A percentile compares a stretch with the other conserved stretches of the same genome.
phyloP scores from a whole-genome alignment of 108 stramenopile genomes.

The Nannochloropsis salina region DNA sequence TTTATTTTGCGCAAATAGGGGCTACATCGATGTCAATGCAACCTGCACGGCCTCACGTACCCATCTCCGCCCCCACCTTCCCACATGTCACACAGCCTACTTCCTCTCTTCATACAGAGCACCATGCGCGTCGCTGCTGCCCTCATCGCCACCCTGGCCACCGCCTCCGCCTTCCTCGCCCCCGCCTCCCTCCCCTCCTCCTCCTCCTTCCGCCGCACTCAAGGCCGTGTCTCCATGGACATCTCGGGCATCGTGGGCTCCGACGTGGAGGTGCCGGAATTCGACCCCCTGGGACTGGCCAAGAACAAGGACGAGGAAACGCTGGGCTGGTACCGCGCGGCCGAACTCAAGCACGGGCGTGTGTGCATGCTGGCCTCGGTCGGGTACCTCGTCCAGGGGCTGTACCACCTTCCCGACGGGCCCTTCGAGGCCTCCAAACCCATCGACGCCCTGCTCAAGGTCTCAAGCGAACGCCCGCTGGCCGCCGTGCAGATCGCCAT shows the following conservation, averaged over 20 bases:
- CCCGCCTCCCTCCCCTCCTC: not conserved
- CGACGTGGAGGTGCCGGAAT: slow-evolving; percentile 32
- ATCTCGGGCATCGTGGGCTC: not conserved
- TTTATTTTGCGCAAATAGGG: not conserved
- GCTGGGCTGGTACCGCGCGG: slow-evolving; percentile 79
- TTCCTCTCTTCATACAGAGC: not conserved
- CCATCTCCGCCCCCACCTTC: not conserved
- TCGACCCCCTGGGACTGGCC: slow-evolving; percentile 78
- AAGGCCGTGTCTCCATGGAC: slow-evolving; percentile 9
- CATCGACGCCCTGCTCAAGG: slow-evolving; percentile 40
- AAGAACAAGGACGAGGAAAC: slow-evolving; percentile 65
- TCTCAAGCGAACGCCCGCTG: not conserved
- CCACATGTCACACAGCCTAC: not conserved
- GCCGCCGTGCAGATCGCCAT: slow-evolving; percentile 19
- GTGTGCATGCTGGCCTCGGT: slow-evolving; percentile 93
- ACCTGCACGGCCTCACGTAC: not conserved
- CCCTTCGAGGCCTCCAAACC: slow-evolving; percentile 33
- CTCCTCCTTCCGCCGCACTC: not conserved
- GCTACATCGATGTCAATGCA: not conserved
- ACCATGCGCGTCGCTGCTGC: slow-evolving; percentile 9
- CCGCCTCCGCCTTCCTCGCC: slow-evolving; percentile 23
- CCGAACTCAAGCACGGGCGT: slow-evolving; percentile 93
- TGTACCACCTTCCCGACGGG: slow-evolving; percentile 42
- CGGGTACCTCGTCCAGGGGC: slow-evolving; percentile 72
- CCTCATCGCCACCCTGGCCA: not conserved